These are phyloP conservation scores for Macadamia integrifolia DNA, from an alignment of 164 flowering plant species.

Conservation along the genomic window DNA sequence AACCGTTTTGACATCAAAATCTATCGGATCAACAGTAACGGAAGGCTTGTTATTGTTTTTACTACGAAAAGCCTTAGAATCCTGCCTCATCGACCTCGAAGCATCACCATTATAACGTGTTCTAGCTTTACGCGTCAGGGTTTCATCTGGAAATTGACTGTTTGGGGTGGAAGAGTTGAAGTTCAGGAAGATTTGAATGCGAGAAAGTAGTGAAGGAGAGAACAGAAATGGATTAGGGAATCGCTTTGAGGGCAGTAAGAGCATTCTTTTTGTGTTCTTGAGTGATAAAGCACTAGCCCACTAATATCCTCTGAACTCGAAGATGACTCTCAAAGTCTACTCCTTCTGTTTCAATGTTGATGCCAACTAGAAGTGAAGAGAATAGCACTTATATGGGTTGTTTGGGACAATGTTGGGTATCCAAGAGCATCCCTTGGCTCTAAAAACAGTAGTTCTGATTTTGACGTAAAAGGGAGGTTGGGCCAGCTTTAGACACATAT, in stretches of 20 bases:
- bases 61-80: background rate
- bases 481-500: no score
- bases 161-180: background rate
- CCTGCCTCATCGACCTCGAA: background rate
- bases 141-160: slow-evolving; percentile 1
- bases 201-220: slow-evolving; percentile 4
- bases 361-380: no score
- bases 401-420: no score
- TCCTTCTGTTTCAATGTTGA: no score
- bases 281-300: no score
- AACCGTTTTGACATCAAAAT: slow-evolving; percentile 31
- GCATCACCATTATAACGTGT: background rate
- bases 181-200: background rate
- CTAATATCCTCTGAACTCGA: no score
- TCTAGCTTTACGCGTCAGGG: slow-evolving; percentile 4
- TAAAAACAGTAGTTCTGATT: no score
- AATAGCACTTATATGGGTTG: no score
- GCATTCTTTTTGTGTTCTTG: slow-evolving; percentile 11
- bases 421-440: no score
- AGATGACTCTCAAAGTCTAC: no score
- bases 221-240: slow-evolving; percentile 1
- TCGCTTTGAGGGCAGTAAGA: slow-evolving; percentile 10
- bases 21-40: slow-evolving; percentile 4
- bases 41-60: slow-evolving; percentile 1
- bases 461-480: no score